A percentile compares a stretch with the other conserved stretches of the same genome.
Conservation (phyloP, 495 filamentous ascomycete genomes). For the Elaphomyces granulatus region DNA sequence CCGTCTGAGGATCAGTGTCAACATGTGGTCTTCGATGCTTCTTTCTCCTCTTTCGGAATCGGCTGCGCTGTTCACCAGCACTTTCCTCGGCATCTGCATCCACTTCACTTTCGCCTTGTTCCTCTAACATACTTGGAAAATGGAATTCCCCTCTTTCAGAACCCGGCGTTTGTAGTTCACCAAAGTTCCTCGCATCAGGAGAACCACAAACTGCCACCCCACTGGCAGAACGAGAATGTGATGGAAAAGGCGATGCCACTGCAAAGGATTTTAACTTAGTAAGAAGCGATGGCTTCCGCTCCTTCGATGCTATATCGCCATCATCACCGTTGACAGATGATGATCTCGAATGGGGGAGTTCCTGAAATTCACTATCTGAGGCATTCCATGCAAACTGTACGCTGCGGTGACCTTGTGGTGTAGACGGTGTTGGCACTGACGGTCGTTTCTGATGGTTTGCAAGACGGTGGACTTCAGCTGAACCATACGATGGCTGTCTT, state of each 20-base stretch:
- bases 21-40: conserved; percentile 40
- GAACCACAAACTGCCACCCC: conserved; percentile 19
- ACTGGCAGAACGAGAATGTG: conserved; percentile 32
- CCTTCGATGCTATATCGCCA: conserved; percentile 27
- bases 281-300: conserved; percentile 49
- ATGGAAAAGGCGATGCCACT: conserved; percentile 22
- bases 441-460: conserved; percentile 14
- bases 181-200: conserved; percentile 13
- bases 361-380: conserved; percentile 26
- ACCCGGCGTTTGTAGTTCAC: conserved; percentile 23
- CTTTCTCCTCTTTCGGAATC: conserved; percentile 32
- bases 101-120: conserved; percentile 48
- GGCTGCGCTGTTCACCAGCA: conserved; percentile 27
- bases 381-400: conserved; percentile 51
- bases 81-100: conserved; percentile 70
- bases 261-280: conserved; percentile 49
- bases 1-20: conserved; percentile 40
- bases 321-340: conserved; percentile 46
- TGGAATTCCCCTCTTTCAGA: conserved; percentile 39
- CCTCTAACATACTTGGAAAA: conserved; percentile 39
- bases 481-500: conserved; percentile 17
- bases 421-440: conserved; percentile 22
- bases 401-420: conserved; percentile 38
- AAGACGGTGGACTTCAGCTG: conserved; percentile 13
- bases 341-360: conserved; percentile 34